A percentile compares a stretch with the other conserved stretches of the same genome.
phyloP scores from a whole-genome alignment of 768 basidiomycete species.

The Arthromyces matolae region DNA sequence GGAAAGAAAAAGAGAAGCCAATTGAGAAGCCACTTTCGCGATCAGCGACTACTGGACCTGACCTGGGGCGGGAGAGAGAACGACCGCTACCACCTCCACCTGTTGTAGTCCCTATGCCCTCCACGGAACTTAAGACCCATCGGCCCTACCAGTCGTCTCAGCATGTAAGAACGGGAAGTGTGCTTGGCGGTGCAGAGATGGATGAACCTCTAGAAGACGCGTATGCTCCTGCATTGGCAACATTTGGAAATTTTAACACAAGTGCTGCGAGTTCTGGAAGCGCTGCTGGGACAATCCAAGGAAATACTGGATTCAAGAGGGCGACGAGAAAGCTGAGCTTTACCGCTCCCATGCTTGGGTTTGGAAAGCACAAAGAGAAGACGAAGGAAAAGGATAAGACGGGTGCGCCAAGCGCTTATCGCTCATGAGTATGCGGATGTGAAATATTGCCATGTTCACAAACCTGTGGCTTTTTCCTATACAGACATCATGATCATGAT shows the following conservation, averaged over 20 bases:
- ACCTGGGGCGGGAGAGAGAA: slow-evolving; percentile 4
- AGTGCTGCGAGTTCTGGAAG: slow-evolving; percentile 21
- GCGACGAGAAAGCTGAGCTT: slow-evolving; percentile 68
- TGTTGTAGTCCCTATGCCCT: neutral
- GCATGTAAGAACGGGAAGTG: neutral
- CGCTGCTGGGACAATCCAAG: slow-evolving; percentile 15
- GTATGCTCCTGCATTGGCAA: slow-evolving; percentile 7
- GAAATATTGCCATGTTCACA: too few species aligned
- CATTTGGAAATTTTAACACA: slow-evolving; percentile 10
- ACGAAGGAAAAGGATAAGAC: slow-evolving; percentile 29
- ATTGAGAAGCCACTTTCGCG: slow-evolving; percentile 17
- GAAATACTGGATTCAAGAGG: slow-evolving; percentile 28
- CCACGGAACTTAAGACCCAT: slow-evolving; percentile 1
- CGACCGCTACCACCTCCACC: slow-evolving; percentile 8
- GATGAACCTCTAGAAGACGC: neutral
- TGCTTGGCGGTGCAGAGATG: slow-evolving; percentile 1
- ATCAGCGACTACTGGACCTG: slow-evolving; percentile 38
- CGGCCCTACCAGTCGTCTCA: neutral
- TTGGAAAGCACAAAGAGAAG: slow-evolving; percentile 50
- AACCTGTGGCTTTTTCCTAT: too few species aligned
- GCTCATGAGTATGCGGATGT: too few species aligned
- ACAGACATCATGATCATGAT: too few species aligned
- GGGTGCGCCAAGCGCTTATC: slow-evolving; percentile 12
- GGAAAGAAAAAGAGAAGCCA: slow-evolving; percentile 11
- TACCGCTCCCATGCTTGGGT: slow-evolving; percentile 56